Evolutionary conservation across 371 early-diverging fungal species (phyloP), one percentile per base, ranked within the genome.

Genomic region (Mucor saturninus): DNA sequence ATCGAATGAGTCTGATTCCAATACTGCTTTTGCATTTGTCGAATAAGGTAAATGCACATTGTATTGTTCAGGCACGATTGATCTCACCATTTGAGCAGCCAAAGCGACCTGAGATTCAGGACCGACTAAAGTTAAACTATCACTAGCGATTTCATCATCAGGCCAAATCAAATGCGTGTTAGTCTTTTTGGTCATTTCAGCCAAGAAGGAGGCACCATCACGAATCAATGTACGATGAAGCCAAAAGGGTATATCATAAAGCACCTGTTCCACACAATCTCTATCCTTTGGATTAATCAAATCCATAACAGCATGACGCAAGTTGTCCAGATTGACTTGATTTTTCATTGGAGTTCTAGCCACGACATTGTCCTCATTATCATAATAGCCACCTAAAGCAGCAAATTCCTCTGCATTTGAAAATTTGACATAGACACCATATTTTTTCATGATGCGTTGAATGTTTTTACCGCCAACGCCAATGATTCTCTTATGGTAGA

Each of bases 401-500:
- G 87, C 86, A 70, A 86, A 90, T 64, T 94, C 95, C 54, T 93
- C 93, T 0, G 89, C 85, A 58, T 89, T 93, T 37, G 89, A 88
- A 70, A 96, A 96, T 73, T 96, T 97, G 59, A 97, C 94, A 68
- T 94, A 96, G 3, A 97, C 96, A 26, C 95, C 95, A 66, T 89
- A 94, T 65, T 93, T 91, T 61, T 95, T 97, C 98, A 97, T 97
- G 69, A 95, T 94, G 49, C 90, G 82, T 65, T 96, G 96, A 60
- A 97, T 96, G 75, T 94, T 93, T 71, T 94, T 95, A 64, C 97
- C 97, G 4, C 94, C 94, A 15, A 91, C 92, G 28, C 97, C 97
- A 65, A 97, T 97, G 64, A 97, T 94, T 26, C 95, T 88, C 74
- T 95, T 96, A 79, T 97, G 97, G 67, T 89, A 91, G 4, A 86